phyloP scores from a whole-genome alignment of 2,329 filamentous ascomycete species.

The Epichloe sp. region DNA sequence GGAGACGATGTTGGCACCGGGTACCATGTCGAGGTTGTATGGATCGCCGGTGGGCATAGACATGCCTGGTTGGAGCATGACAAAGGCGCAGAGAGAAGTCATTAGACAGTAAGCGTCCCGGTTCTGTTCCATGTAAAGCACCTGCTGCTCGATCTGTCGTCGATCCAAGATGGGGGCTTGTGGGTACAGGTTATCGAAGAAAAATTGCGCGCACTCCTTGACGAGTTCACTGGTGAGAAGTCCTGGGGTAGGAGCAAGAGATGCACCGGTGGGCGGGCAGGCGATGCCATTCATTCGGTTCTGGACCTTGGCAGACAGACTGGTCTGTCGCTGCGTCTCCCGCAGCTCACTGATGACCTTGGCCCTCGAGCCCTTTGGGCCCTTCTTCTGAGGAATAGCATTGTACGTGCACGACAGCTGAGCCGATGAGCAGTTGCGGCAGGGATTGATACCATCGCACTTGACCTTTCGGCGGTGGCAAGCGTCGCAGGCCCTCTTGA shows the following conservation, averaged over 20 bases:
- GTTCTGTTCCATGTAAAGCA: conserved; percentile 47
- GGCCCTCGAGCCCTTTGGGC: conserved; percentile 59
- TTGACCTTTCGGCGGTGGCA: conserved; percentile 66
- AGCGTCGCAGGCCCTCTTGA: conserved; percentile 55
- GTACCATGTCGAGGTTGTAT: conserved; percentile 41
- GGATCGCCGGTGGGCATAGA: conserved; percentile 42
- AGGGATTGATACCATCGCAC: conserved; percentile 58
- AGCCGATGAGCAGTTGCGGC: conserved; percentile 55
- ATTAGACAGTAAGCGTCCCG: conserved; percentile 52
- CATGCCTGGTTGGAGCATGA: conserved; percentile 59
- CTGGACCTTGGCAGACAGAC: conserved; percentile 47
- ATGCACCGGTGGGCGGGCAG: conserved; percentile 32
- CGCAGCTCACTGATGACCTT: conserved; percentile 65
- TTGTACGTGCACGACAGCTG: conserved; percentile 61
- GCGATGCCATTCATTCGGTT: conserved; percentile 44
- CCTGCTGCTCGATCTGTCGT: conserved; percentile 42
- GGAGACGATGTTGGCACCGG: conserved; percentile 47
- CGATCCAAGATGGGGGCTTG: conserved; percentile 51
- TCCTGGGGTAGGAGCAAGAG: conserved; percentile 42
- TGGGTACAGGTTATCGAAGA: conserved; percentile 53
- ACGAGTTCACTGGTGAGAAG: conserved; percentile 49
- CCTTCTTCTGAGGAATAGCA: conserved; percentile 63
- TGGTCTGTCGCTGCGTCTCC: conserved; percentile 54
- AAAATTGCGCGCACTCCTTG: conserved; percentile 54
- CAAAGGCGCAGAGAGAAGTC: conserved; percentile 51